phyloP scores from a whole-genome alignment of 306 rosid species.

The Hippophae tibetana region DNA sequence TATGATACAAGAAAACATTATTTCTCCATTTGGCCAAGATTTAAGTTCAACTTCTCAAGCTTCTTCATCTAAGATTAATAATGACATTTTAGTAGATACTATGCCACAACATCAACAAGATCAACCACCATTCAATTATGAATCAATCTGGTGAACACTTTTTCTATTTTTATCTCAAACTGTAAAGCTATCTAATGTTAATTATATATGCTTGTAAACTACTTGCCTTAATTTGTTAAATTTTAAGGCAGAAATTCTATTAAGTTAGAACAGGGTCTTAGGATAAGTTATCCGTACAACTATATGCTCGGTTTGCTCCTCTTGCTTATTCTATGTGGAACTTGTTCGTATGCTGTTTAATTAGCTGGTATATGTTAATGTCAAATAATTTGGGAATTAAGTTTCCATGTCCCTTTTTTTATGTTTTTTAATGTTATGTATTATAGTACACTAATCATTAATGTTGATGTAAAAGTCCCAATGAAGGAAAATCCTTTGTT shows the following conservation, averaged over 20 bases:
- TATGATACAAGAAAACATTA: slow-evolving; percentile 26
- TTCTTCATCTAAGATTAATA: slow-evolving; percentile 45
- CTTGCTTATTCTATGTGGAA: too few species aligned
- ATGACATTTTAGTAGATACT: slow-evolving; percentile 27
- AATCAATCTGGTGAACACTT: slow-evolving; percentile 71
- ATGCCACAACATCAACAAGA: slow-evolving; percentile 23
- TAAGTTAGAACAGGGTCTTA: too few species aligned
- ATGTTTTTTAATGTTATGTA: background rate
- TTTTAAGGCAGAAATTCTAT: too few species aligned
- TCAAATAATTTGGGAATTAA: background rate
- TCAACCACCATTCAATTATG: slow-evolving; percentile 89
- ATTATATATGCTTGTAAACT: background rate
- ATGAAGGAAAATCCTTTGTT: background rate
- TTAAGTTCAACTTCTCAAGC: slow-evolving; percentile 32
- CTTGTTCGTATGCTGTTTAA: too few species aligned
- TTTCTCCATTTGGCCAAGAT: slow-evolving; percentile 34
- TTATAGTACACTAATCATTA: background rate
- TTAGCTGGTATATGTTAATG: background rate
- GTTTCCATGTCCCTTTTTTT: background rate
- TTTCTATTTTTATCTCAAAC: background rate
- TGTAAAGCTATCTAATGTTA: slow-evolving; percentile 2
- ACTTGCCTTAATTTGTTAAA: too few species aligned
- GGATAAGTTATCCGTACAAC: too few species aligned
- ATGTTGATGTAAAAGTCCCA: background rate
- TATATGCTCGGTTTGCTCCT: too few species aligned